Evolutionary conservation across 352 stramenopile species (phyloP).

Genomic region (Pythium sp.): DNA sequence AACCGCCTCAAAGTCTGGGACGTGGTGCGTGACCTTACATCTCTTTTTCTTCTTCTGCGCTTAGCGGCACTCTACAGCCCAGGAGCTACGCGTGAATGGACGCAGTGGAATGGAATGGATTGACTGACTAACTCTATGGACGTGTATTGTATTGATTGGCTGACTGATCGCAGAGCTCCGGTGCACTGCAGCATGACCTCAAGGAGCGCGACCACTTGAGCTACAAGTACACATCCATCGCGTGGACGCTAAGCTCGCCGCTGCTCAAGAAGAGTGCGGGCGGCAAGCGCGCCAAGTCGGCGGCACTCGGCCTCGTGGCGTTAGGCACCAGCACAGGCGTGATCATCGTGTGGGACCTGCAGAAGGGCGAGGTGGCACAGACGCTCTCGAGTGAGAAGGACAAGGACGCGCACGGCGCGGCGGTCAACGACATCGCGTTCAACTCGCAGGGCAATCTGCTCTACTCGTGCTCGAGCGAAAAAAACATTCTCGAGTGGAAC

Average conservation of each 20-base stretch:
- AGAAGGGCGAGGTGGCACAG: constrained; percentile 59
- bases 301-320: constrained; percentile 52
- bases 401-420: constrained; percentile 39
- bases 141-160: background rate
- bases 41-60: background rate
- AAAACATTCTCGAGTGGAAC: constrained; percentile 80
- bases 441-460: constrained; percentile 64
- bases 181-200: constrained; percentile 67
- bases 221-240: constrained; percentile 78
- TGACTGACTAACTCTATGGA: background rate
- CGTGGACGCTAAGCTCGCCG: constrained; percentile 54
- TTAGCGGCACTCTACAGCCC: background rate
- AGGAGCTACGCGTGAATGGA: background rate
- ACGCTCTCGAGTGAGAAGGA: constrained; percentile 49
- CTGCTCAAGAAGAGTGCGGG: constrained; percentile 32
- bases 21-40: constrained; percentile 35
- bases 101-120: background rate
- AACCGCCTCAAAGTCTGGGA: constrained; percentile 84
- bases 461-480: constrained; percentile 69
- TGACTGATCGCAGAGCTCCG: constrained; percentile 30
- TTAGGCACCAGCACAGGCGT: constrained; percentile 66
- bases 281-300: constrained; percentile 46
- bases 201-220: constrained; percentile 82
- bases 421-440: constrained; percentile 68
- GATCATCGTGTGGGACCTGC: constrained; percentile 74